Evolutionary conservation across 2,329 filamentous ascomycete species (phyloP), one percentile per base, ranked within the genome.

Genomic region (Talaromyces sp.): DNA sequence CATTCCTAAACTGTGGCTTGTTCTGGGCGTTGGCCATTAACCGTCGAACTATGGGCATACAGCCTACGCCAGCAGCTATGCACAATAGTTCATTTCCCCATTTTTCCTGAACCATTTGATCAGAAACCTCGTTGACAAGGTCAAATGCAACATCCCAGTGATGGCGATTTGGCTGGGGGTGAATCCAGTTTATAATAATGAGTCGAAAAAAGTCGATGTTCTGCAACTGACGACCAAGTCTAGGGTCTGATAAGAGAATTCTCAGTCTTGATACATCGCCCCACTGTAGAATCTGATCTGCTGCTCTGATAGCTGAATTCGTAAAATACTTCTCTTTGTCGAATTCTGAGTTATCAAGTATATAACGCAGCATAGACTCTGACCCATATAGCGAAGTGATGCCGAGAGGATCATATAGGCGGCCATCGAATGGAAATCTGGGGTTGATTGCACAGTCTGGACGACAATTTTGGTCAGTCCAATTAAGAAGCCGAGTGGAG

Each of bases 311-410:
- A 17, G 44, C 44, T 22, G 22, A 1, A 51, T 51, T 6, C 56
- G 3, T 19, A 65, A 68, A 53, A 62, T 67, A 58, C 13, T 30
- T 55, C 9, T 60, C 59, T 9, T 65, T 62, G 42, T 58, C 49
- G 17, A 72, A 65, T 33, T 67, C 59, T 17, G 69, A 68, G 19
- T 63, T 62, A 25, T 64, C 59, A 39, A 72, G 65, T 68, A 74
- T 67, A 64, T 60, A 32, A 59, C 65, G 66, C 56, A 75, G 60
- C 66, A 75, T 70, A 22, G 64, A 61, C 42, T 70, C 67, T 32
- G 74, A 72, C 54, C 73, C 73, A 60, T 72, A 75, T 5, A 75
- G 66, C 32, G 72, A 69, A 49, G 67, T 69, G 61, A 76, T 72
- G 59, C 69, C 67, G 19, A 77, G 70, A 7, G 73, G 73, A 65